Percentiles rank a stretch among this genome's conserved stretches.
phyloP scores from a whole-genome alignment of 768 basidiomycete genomes.

The Lactarius tabidus region DNA sequence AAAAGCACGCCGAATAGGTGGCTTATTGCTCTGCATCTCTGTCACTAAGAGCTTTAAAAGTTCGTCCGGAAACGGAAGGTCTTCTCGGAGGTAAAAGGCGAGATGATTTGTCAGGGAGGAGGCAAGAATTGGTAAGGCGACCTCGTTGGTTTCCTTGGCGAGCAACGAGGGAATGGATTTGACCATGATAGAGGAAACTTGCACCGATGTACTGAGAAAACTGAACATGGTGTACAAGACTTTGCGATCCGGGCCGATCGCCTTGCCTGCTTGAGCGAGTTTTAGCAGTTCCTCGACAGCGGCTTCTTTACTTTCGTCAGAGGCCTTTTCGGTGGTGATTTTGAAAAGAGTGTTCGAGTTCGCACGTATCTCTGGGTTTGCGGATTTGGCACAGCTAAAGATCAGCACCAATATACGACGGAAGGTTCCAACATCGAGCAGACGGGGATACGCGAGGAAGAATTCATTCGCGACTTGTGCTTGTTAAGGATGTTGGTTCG shows the following conservation, averaged over 20 bases:
- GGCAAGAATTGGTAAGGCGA: constrained; percentile 51
- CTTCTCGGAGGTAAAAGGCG: constrained; percentile 43
- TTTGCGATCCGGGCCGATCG: constrained; percentile 83
- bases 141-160: constrained; percentile 77
- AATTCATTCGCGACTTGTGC: constrained; percentile 53
- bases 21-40: constrained; percentile 69
- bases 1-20: constrained; percentile 57
- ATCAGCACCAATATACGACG: constrained; percentile 53
- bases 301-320: constrained; percentile 39
- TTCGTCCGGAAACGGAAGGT: constrained; percentile 43
- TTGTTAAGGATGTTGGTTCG: constrained; percentile 11
- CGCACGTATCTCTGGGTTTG: constrained; percentile 55
- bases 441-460: constrained; percentile 49
- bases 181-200: constrained; percentile 46
- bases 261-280: constrained; percentile 82
- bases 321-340: constrained; percentile 36
- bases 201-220: constrained; percentile 44
- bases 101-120: constrained; percentile 58
- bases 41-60: constrained; percentile 52
- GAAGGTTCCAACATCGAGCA: constrained; percentile 47
- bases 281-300: constrained; percentile 62
- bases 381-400: constrained; percentile 71
- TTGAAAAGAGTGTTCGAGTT: constrained; percentile 57
- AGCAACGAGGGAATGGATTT: constrained; percentile 43
- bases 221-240: constrained; percentile 76